Evolutionary conservation across 192 early-diverging fungal species (phyloP), one percentile per base, ranked within the genome.

Genomic region (Glomus cerebriforme): DNA sequence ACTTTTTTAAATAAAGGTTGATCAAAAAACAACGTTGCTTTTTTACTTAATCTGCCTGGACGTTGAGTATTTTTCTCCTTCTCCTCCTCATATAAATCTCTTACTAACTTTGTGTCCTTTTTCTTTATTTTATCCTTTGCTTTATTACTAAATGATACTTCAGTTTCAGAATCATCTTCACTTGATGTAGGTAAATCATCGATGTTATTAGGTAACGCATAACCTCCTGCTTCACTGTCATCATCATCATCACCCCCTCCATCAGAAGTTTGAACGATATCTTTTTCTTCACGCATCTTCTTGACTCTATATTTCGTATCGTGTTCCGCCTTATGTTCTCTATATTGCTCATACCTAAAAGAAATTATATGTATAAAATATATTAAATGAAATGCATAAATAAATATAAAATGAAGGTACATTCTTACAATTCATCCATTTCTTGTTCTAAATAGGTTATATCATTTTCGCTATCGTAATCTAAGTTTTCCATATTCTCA

Each of bases 21-120:
- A 82, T 96, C 93, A 87, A 99, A 99, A 87, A 97, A 99, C 83
- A 96, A 87, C n/a, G 91, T 88, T 7, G 97, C 95, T 17, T 91
- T 92, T 47, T 92, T 94, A 3, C 93, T 94, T 35, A 99, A 88
- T 67, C 86, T 86, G 71, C 83, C 86, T 26, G 81, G 73, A 2
- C 81, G 89, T 69, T 83, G 79, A 47, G 79, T 78, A 68, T 86
- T 76, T 9, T 75, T 62, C 2, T 88, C 86, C 7, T 85, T 88
- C 26, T 86, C 80, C 7, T 86, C 86, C 1, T 82, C 79, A 29
- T 86, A 87, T 58, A 80, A 77, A 43, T 86, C 83, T 2, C 83
- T 85, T 9, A 86, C 81, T 3, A 84, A 84, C 47, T 85, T 82
- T 0, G 75, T 82, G 54, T 85, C 80, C 2, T 60, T 79, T 37